Conservation (phyloP, 805 yeast genomes). For the Spathaspora boniae region DNA sequence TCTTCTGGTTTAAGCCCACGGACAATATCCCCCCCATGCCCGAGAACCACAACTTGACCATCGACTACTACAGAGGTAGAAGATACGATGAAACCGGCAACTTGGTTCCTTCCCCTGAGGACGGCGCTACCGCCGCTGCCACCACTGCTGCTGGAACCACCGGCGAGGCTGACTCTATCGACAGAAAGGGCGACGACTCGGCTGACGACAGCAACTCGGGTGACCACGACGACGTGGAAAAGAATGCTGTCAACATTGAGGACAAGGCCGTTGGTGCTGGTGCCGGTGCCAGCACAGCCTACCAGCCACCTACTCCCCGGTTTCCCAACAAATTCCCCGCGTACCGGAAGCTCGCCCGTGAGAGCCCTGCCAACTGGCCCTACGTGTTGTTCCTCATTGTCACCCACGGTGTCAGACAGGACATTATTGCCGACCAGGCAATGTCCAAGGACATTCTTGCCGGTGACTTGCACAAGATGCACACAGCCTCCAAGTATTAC, state of each 20-base stretch:
- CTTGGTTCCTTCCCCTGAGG: constrained; percentile 6
- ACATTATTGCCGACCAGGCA: constrained; percentile 52
- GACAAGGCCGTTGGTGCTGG: constrained; percentile 1
- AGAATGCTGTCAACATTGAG: constrained; percentile 4
- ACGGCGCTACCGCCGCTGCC: constrained; percentile 1
- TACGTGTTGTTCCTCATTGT: constrained; percentile 44
- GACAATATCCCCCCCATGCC: constrained; percentile 68
- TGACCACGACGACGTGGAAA: constrained; percentile 8
- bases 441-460: constrained; percentile 35
- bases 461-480: constrained; percentile 48
- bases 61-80: constrained; percentile 67
- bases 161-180: constrained; percentile 8
- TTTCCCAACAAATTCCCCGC: constrained; percentile 28
- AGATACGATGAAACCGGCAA: constrained; percentile 26
- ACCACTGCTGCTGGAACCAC: background rate
- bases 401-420: constrained; percentile 62
- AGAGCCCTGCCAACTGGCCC: constrained; percentile 55
- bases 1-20: constrained; percentile 48
- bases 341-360: constrained; percentile 34
- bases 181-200: constrained; percentile 3
- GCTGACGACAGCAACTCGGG: constrained; percentile 2
- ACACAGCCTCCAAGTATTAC: constrained; percentile 58
- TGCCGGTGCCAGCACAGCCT: constrained; percentile 2
- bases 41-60: constrained; percentile 49
- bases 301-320: constrained; percentile 16